Percentiles rank a stretch among this genome's conserved stretches.
Evolutionary conservation across 306 rosid species (phyloP).

Genomic region (Hippophae gyantsensis): DNA sequence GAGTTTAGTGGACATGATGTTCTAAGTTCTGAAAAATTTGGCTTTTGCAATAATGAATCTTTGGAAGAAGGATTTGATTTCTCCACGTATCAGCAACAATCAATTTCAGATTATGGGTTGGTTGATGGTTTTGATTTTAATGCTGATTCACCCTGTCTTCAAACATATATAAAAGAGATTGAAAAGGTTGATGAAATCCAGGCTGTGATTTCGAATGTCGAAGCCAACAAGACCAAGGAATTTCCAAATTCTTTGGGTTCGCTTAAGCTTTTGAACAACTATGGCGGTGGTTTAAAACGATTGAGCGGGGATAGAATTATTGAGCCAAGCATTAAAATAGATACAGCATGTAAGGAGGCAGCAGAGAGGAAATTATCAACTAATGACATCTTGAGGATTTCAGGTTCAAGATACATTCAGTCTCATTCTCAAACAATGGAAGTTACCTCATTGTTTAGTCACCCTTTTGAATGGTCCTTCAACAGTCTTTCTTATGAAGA

Average conservation of each 20-base stretch:
- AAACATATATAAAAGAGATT: conserved; percentile 17
- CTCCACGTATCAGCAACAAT: conserved; percentile 17
- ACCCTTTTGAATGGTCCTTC: conserved; percentile 38
- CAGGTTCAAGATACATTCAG: conserved; percentile 55
- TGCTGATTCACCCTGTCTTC: conserved; percentile 31
- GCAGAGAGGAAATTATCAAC: conserved; percentile 30
- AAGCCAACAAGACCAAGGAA: conserved; percentile 16
- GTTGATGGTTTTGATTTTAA: conserved; percentile 28
- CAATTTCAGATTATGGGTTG: conserved; percentile 22
- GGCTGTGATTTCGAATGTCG: conserved; percentile 12
- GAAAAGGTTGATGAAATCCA: conserved; percentile 16
- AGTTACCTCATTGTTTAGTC: conserved; percentile 19
- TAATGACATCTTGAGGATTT: conserved; percentile 48
- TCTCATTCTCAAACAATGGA: conserved; percentile 23
- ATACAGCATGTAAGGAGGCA: background rate
- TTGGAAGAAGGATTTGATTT: conserved; percentile 10
- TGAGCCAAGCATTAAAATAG: conserved; percentile 17
- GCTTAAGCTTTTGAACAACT: conserved; percentile 41
- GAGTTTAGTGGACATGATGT: conserved; percentile 20
- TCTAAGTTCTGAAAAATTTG: conserved; percentile 14
- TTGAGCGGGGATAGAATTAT: conserved; percentile 19
- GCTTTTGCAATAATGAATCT: conserved; percentile 16
- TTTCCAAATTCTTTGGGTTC: conserved; percentile 27
- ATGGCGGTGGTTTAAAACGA: conserved; percentile 30
- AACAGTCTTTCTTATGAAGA: conserved; percentile 40